Base-by-base conservation (phyloP, 2,329 filamentous ascomycete species). In the Ustilaginoidea virens region DNA sequence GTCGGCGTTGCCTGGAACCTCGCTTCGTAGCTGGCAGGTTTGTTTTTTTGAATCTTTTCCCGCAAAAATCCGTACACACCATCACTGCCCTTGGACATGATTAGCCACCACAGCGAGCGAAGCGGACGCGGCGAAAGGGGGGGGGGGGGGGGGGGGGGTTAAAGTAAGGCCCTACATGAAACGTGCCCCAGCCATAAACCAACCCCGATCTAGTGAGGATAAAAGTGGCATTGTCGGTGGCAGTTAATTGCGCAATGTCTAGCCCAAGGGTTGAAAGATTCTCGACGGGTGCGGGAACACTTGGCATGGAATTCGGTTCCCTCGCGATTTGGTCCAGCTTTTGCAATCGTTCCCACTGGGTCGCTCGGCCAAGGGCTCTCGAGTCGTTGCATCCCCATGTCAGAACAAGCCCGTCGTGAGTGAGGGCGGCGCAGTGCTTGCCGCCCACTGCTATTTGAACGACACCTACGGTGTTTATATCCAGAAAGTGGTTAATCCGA, bases 101-200 rank as follows among this genome's bases (percentile, higher is more conserved):
- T 20, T n/a, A 28, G 16, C 16, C 15, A 12, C 15, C 9, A 18
- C 10, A 14, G 12, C 10, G 10, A 12, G 11, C 16, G 7, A 17
- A 10, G 7, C 17, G 7, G 20, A 5, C 18, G 9, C 17, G 16
- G 25, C n/a, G 12, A 17, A 7, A 16, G n/a, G 7, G 9, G 10
- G n/a, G n/a, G 17, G 18, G 15, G 17, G 26, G 4, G 43, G 32
- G 25, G 18, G 12, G n/a, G 14, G 12, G 24, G 18, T 12, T 8
- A 31, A 24, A 11, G 19, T 15, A 13, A 22, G 7, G 18, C 53
- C 62, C 48, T 58, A 70, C 66, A 39, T 73, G 58, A 56, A 85
- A 85, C 5, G 75, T 79, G 15, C 80, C 79, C 76, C 80, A 83
- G 34, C 77, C 78, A 44, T 79, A 85, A 16, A 85, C 70, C 23